Base-by-base conservation (phyloP, 345 rosid genomes). In the Anacardium occidentale region DNA sequence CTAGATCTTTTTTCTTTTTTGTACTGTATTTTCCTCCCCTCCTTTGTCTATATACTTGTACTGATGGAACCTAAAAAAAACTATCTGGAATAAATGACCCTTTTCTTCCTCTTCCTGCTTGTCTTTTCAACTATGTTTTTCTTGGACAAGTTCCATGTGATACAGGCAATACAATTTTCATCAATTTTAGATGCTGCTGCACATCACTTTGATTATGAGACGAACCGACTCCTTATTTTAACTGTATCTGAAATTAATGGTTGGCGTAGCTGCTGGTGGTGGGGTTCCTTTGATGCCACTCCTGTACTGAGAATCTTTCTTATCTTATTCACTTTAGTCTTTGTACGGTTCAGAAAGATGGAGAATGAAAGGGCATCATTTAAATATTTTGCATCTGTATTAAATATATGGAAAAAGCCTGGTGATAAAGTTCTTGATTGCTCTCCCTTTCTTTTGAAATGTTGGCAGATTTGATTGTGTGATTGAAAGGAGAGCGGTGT, bases 1-100 rank as follows among this genome's bases (percentile, higher is more conserved):
- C 84, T 76, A 77, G 80, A 40, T 74, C 73, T 78, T 66, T 65
- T 62, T 70, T 51, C 47, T 64, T 20, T 78, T 73, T 75, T 71
- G 85, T 82, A 82, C 64, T 85, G 86, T 83, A 77, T 64, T 73
- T 78, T 83, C 74, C 66, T 82, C 70, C 74, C 74, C 79, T 78
- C 77, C 74, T 72, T 77, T 86, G 86, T 90, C 79, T 81, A 87
- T 81, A 87, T 87, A 86, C 80, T 64, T 85, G 98, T 88, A 87
- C 83, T 82, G 88, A 83, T 89, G 87, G 82, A 83, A 78, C 80
- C 64, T 54, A 14, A 50, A 50, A 50, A 59, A 73, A 76, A 71
- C 77, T 69, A 68, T 59, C 73, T 75, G 79, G 78, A 87, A 89
- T 90, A 90, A 90, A 82, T 76, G 73, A 63, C 76, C 84, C 79